Conservation (phyloP, 2,329 filamentous ascomycete species). For the Paradendryphiella salina region DNA sequence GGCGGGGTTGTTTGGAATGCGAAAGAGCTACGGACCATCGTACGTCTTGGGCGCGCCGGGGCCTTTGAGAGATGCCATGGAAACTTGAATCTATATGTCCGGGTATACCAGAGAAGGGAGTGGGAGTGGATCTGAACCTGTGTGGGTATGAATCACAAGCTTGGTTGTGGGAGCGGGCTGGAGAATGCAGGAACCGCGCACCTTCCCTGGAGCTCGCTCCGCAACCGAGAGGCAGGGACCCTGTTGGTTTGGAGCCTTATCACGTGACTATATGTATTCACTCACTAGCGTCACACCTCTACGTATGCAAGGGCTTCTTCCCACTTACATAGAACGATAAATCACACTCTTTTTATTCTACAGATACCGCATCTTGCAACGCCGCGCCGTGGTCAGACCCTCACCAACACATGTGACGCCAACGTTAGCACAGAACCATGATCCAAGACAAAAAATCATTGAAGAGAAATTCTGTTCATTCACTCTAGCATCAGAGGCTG, state of each 20-base stretch:
- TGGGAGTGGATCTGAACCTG: neutral
- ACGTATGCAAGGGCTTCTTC: no score
- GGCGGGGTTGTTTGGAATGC: conserved; percentile 6
- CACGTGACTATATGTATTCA: no score
- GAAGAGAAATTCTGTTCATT: conserved; percentile 21
- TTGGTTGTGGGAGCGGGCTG: conserved; percentile 11
- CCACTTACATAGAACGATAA: no score
- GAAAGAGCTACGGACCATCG: conserved; percentile 54
- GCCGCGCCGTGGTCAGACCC: neutral
- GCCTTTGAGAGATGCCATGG: conserved; percentile 63
- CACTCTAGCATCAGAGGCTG: conserved; percentile 18
- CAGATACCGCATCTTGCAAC: no score
- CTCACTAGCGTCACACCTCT: no score
- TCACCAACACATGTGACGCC: neutral
- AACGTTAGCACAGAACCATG: neutral
- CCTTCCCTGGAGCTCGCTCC: conserved; percentile 16
- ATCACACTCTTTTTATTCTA: no score
- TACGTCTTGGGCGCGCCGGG: conserved; percentile 61
- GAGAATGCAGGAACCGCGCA: conserved; percentile 35
- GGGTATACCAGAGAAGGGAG: neutral
- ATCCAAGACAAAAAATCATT: neutral
- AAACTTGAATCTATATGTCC: neutral
- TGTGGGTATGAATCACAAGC: neutral
- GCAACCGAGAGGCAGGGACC: conserved; percentile 20
- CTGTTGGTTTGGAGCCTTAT: no score